phyloP scores from a whole-genome alignment of 108 stramenopile genomes.

The Skeletonema grethae region DNA sequence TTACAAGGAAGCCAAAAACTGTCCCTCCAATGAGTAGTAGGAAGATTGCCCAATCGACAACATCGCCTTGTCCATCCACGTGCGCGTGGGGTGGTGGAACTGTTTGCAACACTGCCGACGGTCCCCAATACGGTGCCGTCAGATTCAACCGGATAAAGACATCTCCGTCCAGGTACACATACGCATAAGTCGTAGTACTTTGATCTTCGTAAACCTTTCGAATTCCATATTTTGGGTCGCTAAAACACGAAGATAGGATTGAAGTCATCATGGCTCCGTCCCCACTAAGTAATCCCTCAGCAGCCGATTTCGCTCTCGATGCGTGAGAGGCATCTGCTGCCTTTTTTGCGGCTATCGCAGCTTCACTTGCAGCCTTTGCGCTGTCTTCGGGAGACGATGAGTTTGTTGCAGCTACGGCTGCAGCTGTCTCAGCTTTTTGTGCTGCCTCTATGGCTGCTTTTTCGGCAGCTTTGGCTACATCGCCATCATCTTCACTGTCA shows the following conservation, averaged over 20 bases:
- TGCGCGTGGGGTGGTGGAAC: constrained; percentile 40
- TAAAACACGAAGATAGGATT: constrained; percentile 61
- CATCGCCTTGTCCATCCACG: constrained; percentile 43
- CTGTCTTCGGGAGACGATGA: constrained; percentile 40
- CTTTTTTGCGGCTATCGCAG: constrained; percentile 66
- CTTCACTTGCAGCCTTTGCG: constrained; percentile 47
- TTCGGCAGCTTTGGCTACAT: constrained; percentile 42
- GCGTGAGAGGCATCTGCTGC: constrained; percentile 71
- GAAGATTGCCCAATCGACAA: constrained; percentile 51
- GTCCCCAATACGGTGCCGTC: constrained; percentile 63
- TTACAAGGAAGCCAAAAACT: constrained; percentile 48
- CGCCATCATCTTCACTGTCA: constrained; percentile 22
- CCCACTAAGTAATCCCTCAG: constrained; percentile 68
- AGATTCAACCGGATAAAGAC: constrained; percentile 72
- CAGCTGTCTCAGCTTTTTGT: constrained; percentile 16
- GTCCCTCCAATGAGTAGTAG: constrained; percentile 39
- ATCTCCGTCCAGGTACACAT: constrained; percentile 75
- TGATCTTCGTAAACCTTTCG: constrained; percentile 14
- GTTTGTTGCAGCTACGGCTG: constrained; percentile 43
- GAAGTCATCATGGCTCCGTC: constrained; percentile 70
- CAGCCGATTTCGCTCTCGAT: constrained; percentile 50
- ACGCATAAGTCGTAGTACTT: constrained; percentile 43
- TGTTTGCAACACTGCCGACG: constrained; percentile 22
- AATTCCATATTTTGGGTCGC: constrained; percentile 75
- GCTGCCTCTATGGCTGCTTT: constrained; percentile 34